Evolutionary conservation across 495 filamentous ascomycete species (phyloP).

Genomic region (Lepraria neglecta): DNA sequence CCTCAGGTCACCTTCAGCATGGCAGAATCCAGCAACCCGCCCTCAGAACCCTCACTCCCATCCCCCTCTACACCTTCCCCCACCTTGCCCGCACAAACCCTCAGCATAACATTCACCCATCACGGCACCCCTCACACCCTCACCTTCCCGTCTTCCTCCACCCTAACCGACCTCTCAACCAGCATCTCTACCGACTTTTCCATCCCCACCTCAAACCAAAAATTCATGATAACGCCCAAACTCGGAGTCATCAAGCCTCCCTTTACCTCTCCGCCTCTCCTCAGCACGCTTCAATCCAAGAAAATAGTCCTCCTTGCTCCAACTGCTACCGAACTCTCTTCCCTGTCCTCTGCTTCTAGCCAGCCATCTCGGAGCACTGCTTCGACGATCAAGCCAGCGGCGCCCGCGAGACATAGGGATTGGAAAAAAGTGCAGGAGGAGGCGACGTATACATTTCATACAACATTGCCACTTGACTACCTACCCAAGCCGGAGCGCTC

Average conservation of each 20-base stretch:
- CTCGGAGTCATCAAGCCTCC: slow-evolving; percentile 61
- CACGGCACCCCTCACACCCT: slow-evolving; percentile 46
- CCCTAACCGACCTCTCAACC: slow-evolving; percentile 54
- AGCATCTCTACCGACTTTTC: slow-evolving; percentile 47
- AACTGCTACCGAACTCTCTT: slow-evolving; percentile 45
- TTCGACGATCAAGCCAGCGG: slow-evolving; percentile 36
- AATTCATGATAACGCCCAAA: slow-evolving; percentile 65
- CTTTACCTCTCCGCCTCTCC: slow-evolving; percentile 48
- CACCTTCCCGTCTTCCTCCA: slow-evolving; percentile 41
- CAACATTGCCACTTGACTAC: slow-evolving; percentile 66
- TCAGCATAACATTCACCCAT: slow-evolving; percentile 50
- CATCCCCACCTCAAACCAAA: slow-evolving; percentile 65
- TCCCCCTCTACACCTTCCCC: neutral
- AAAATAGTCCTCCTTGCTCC: slow-evolving; percentile 60
- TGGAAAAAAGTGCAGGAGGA: slow-evolving; percentile 48
- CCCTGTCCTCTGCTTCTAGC: slow-evolving; percentile 34
- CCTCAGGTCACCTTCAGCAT: neutral
- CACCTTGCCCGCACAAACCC: slow-evolving; percentile 1
- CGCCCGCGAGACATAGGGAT: slow-evolving; percentile 34
- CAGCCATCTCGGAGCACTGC: slow-evolving; percentile 34
- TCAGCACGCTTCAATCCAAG: slow-evolving; percentile 48
- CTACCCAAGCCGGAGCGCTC: slow-evolving; percentile 66
- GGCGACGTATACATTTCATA: slow-evolving; percentile 71
- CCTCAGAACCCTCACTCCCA: no score
- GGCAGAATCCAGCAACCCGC: neutral